A percentile compares a stretch with the other conserved stretches of the same genome.
Conservation (phyloP, 495 filamentous ascomycete species). For the Friedmanniomyces simplex region DNA sequence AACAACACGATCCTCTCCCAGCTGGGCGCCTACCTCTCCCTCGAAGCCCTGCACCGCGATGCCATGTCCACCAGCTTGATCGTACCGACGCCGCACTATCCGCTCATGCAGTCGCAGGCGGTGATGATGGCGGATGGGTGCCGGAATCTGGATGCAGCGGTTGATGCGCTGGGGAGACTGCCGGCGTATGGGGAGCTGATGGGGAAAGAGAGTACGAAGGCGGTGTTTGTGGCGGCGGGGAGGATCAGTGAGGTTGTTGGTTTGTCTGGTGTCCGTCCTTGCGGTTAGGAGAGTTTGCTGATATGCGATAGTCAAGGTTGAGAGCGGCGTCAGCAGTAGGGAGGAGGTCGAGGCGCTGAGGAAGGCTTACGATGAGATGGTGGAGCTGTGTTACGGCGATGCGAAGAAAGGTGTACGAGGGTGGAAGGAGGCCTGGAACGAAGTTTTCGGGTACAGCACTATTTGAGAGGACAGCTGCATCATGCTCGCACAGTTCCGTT, state of each 20-base stretch:
- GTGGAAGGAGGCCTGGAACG: constrained; percentile 6
- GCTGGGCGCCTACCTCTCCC: constrained; percentile 2
- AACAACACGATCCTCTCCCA: not conserved
- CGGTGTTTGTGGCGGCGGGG: not conserved
- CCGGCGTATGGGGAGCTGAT: not conserved
- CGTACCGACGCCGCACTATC: not conserved
- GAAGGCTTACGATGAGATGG: constrained; percentile 3
- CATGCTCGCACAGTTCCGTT: no score
- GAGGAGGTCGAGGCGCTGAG: not conserved
- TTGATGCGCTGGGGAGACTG: not conserved
- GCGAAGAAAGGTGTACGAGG: not conserved
- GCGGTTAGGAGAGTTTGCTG: not conserved
- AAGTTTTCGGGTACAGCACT: not conserved
- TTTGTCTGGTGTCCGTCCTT: not conserved
- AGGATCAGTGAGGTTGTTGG: not conserved
- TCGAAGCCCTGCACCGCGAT: constrained; percentile 5
- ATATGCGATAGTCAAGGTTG: not conserved
- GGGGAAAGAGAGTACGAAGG: not conserved
- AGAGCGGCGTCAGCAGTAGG: not conserved
- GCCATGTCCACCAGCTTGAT: not conserved
- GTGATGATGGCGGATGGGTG: not conserved
- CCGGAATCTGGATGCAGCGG: not conserved
- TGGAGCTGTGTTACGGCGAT: constrained; percentile 6
- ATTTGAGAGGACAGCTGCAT: not conserved
- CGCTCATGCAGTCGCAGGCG: not conserved